Conservation (phyloP, 306 rosid genomes). For the Ormosia emarginata region DNA sequence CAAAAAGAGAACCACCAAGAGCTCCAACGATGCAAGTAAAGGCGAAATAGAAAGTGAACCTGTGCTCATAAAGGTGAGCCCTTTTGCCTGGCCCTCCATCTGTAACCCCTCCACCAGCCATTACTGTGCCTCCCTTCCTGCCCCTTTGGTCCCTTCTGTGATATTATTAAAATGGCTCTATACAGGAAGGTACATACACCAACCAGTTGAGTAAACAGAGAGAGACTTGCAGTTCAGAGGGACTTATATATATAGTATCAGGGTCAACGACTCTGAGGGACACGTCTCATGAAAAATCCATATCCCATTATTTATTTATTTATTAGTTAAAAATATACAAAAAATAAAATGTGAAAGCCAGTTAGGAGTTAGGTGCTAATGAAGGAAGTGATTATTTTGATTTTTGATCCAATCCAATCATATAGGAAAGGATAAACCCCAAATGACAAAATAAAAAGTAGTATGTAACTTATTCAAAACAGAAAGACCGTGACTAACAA, state of each 20-base stretch:
- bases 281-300: not conserved
- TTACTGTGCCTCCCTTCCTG: not conserved
- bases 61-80: constrained; percentile 79
- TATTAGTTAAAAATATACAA: no score
- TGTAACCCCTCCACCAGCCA: constrained; percentile 69
- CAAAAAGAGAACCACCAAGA: constrained; percentile 92
- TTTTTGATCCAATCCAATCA: not conserved
- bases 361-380: not conserved
- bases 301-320: not conserved
- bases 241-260: not conserved
- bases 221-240: not conserved
- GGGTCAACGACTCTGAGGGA: not conserved
- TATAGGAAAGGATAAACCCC: not conserved
- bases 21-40: constrained; percentile 76
- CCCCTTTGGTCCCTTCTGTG: not conserved
- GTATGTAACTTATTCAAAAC: not conserved
- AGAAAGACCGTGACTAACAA: not conserved
- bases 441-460: not conserved
- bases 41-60: constrained; percentile 57
- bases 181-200: not conserved
- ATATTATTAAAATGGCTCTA: not conserved
- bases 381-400: not conserved
- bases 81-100: constrained; percentile 46
- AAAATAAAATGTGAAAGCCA: not conserved
- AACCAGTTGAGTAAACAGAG: not conserved